These are phyloP conservation scores for Dryas drummondii DNA, from an alignment of 306 rosid species.

Conservation along the genomic window DNA sequence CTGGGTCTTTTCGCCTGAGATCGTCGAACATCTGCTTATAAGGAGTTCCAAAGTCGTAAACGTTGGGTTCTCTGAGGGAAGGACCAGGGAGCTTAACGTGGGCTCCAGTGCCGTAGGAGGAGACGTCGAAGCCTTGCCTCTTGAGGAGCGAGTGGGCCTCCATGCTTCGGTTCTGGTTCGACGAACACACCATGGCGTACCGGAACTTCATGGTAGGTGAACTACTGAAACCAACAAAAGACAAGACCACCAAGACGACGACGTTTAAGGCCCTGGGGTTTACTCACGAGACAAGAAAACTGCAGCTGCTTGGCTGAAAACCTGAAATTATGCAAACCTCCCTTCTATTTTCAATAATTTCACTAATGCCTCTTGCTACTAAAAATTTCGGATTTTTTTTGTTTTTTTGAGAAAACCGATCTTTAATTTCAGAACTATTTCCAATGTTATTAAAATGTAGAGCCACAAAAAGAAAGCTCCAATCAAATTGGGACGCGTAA, in stretches of 20 bases:
- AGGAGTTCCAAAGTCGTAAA: slow-evolving; percentile 94
- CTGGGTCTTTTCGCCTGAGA: slow-evolving; percentile 86
- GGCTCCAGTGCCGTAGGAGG: slow-evolving; percentile 84
- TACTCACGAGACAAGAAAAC: not conserved
- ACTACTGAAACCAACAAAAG: not conserved
- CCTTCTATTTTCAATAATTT: not conserved
- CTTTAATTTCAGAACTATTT: too few species aligned
- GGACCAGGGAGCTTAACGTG: slow-evolving; percentile 99
- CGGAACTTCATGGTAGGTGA: slow-evolving; percentile 48
- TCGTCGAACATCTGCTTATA: slow-evolving; percentile 86
- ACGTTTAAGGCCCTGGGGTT: not conserved
- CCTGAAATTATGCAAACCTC: not conserved
- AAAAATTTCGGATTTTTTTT: too few species aligned
- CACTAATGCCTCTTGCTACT: not conserved
- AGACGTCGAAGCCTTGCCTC: slow-evolving; percentile 80
- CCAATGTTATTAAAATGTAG: too few species aligned
- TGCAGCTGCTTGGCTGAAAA: not conserved
- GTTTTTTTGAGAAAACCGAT: too few species aligned
- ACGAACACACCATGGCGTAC: slow-evolving; percentile 92
- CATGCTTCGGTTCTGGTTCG: slow-evolving; percentile 96
- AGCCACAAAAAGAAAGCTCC: not conserved
- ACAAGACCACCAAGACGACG: not conserved
- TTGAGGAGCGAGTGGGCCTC: slow-evolving; percentile 87
- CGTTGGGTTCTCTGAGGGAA: slow-evolving; percentile 90
- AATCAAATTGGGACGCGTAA: not conserved